Conservation (phyloP, 495 filamentous ascomycete genomes). For the Lichenothelia convexa region DNA sequence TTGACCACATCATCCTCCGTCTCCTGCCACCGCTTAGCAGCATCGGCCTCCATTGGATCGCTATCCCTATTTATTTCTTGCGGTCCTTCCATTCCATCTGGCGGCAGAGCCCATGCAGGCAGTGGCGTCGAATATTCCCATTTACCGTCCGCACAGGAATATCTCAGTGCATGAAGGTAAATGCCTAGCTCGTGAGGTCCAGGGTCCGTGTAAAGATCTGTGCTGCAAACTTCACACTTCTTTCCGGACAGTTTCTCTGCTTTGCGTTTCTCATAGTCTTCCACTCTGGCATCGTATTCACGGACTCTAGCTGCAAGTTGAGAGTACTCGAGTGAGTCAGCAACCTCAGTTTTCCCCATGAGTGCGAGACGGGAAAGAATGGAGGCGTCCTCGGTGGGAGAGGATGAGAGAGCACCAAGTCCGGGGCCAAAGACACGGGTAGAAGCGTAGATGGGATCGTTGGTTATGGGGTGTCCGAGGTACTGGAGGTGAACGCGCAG, state of each 20-base stretch:
- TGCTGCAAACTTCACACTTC: conserved; percentile 60
- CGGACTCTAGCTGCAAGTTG: no score
- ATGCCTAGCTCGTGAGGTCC: conserved; percentile 77
- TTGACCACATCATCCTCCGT: no score
- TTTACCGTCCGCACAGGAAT: conserved; percentile 57
- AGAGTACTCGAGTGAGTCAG: conserved; percentile 82
- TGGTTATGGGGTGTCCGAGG: conserved; percentile 83
- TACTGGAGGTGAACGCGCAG: conserved; percentile 89
- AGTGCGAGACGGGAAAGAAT: conserved; percentile 64
- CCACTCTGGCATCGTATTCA: conserved; percentile 83
- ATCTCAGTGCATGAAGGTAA: conserved; percentile 79
- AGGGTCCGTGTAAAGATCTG: conserved; percentile 83
- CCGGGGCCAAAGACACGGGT: conserved; percentile 71
- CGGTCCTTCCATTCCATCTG: conserved; percentile 28
- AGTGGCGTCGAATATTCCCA: conserved; percentile 79
- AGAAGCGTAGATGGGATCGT: conserved; percentile 96
- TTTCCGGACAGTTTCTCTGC: conserved; percentile 86
- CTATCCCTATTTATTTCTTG: conserved; percentile 15
- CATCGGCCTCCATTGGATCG: conserved; percentile 16
- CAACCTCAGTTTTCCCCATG: conserved; percentile 90
- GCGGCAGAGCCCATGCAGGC: conserved; percentile 74
- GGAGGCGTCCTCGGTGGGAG: conserved; percentile 60
- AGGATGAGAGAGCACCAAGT: conserved; percentile 51
- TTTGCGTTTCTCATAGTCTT: conserved; percentile 63
- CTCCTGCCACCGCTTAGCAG: no score